A percentile compares a stretch with the other conserved stretches of the same genome.
Evolutionary conservation across 306 rosid species (phyloP).

Genomic region (Vigna mungo): DNA sequence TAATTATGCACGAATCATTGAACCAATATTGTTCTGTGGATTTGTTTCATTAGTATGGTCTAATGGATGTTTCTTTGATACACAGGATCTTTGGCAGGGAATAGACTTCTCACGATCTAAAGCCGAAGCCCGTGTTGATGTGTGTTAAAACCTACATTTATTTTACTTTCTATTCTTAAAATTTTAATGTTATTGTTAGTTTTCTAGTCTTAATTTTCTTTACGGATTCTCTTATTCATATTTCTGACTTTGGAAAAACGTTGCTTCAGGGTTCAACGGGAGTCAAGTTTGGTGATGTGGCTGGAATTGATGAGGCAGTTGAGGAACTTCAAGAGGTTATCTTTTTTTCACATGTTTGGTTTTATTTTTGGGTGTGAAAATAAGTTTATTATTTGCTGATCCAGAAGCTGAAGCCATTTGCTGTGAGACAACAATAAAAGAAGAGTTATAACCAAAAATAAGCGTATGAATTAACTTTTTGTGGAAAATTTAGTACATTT

Average conservation of each 20-base stretch:
- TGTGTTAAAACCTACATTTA: slow-evolving; percentile 54
- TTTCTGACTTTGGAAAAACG: slow-evolving; percentile 43
- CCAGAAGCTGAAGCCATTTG: background rate
- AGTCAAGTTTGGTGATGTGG: slow-evolving; percentile 87
- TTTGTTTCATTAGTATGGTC: slow-evolving; percentile 42
- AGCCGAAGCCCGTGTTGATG: slow-evolving; percentile 99
- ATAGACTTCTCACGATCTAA: slow-evolving; percentile 97
- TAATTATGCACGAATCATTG: slow-evolving; percentile 38
- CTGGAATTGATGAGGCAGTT: slow-evolving; percentile 98
- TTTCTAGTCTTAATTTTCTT: slow-evolving; percentile 34
- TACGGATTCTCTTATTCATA: slow-evolving; percentile 39
- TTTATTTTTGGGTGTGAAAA: background rate
- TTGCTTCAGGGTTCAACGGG: slow-evolving; percentile 93
- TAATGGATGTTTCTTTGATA: slow-evolving; percentile 45
- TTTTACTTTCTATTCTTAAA: slow-evolving; percentile 35
- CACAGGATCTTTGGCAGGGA: slow-evolving; percentile 99
- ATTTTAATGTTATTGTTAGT: slow-evolving; percentile 23
- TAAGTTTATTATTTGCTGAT: slow-evolving; percentile 24
- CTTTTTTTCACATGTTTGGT: slow-evolving; percentile 38
- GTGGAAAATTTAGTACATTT: background rate
- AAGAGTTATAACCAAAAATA: background rate
- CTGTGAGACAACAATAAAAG: slow-evolving; percentile 6
- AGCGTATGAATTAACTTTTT: background rate
- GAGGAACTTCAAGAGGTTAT: slow-evolving; percentile 97
- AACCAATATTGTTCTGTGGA: slow-evolving; percentile 38